Evolutionary conservation across 2,329 filamentous ascomycete genomes (phyloP).

Genomic region (Alternaria ethzedia): DNA sequence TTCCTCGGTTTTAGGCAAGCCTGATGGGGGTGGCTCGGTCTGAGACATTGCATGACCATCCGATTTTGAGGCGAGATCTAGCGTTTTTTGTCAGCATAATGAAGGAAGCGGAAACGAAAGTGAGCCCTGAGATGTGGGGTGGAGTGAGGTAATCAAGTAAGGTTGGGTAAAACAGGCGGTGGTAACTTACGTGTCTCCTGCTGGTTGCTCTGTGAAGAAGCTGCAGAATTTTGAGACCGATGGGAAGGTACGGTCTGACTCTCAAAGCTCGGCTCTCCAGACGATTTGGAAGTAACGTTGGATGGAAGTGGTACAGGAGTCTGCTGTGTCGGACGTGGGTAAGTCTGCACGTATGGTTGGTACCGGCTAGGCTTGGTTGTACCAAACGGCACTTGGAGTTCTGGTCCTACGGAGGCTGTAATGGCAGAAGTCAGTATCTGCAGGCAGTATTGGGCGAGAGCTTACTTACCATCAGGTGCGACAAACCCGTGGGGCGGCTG

Average conservation of each 20-base stretch:
- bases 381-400: slow-evolving; percentile 10
- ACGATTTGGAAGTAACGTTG: neutral
- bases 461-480: neutral
- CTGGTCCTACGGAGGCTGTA: neutral
- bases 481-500: neutral
- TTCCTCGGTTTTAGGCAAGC: neutral
- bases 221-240: neutral
- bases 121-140: neutral
- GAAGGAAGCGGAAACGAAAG: neutral
- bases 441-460: neutral
- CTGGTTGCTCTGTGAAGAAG: neutral
- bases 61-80: neutral
- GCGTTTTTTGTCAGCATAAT: neutral
- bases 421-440: neutral
- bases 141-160: neutral
- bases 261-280: neutral
- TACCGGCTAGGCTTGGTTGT: neutral
- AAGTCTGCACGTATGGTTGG: neutral
- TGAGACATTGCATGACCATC: neutral
- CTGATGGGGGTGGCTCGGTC: neutral
- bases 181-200: neutral
- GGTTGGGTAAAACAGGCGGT: neutral
- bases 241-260: neutral
- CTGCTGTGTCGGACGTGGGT: slow-evolving; percentile 1
- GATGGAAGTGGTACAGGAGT: slow-evolving; percentile 1